Evolutionary conservation across 192 early-diverging fungal species (phyloP).

Genomic region (Mortierella antarctica): DNA sequence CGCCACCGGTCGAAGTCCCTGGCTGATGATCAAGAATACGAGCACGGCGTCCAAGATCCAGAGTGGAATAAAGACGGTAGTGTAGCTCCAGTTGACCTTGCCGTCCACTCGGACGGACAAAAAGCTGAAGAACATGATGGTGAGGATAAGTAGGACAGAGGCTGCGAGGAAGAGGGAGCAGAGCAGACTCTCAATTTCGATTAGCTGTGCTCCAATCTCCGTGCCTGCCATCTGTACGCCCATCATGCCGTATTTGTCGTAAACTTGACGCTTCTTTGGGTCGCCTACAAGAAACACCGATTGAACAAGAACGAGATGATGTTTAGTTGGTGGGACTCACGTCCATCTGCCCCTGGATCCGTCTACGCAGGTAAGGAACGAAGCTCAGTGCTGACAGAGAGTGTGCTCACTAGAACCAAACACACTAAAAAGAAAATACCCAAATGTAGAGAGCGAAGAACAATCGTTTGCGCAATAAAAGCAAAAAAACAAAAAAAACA

Average conservation of each 20-base stretch:
- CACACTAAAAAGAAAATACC: neutral
- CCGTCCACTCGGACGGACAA: slow-evolving; percentile 81
- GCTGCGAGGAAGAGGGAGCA: slow-evolving; percentile 67
- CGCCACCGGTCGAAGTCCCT: slow-evolving; percentile 32
- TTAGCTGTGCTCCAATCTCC: slow-evolving; percentile 72
- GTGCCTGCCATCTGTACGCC: slow-evolving; percentile 82
- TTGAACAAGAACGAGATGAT: neutral
- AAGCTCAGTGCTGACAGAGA: no score
- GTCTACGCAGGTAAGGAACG: no score
- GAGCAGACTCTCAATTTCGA: slow-evolving; percentile 69
- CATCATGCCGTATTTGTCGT: slow-evolving; percentile 89
- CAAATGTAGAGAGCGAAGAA: neutral
- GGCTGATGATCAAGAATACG: slow-evolving; percentile 47
- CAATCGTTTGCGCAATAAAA: neutral
- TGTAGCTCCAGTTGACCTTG: slow-evolving; percentile 75
- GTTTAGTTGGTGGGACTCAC: neutral
- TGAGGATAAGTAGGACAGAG: slow-evolving; percentile 64
- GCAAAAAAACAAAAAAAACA: slow-evolving; percentile 1
- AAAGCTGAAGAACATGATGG: slow-evolving; percentile 88
- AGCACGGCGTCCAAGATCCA: slow-evolving; percentile 77
- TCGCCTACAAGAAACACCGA: slow-evolving; percentile 58
- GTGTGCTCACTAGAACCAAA: slow-evolving; percentile 14
- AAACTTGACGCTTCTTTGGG: slow-evolving; percentile 86
- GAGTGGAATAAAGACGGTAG: slow-evolving; percentile 83
- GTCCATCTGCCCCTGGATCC: neutral